These are phyloP conservation scores for Candida schatavii DNA, from an alignment of 805 yeast species.

Conservation along the genomic window DNA sequence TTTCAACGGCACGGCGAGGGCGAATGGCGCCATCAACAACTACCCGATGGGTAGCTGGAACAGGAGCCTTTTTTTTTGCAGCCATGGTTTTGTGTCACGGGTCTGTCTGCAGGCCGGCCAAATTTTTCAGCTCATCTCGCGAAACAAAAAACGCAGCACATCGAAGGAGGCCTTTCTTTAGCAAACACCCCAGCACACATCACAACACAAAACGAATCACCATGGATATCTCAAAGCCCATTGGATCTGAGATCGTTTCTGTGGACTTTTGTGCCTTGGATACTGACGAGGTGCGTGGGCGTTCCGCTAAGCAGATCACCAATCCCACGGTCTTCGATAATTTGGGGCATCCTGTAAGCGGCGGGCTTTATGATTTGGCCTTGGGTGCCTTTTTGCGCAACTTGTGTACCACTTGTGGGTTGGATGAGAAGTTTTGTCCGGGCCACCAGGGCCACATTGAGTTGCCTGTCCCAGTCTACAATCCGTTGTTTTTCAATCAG, in stretches of 20 bases:
- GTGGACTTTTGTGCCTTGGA: slow-evolving; percentile 89
- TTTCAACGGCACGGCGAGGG: no score
- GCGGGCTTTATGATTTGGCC: slow-evolving; percentile 93
- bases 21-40: no score
- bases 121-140: no score
- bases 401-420: slow-evolving; percentile 92
- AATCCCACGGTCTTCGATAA: slow-evolving; percentile 95
- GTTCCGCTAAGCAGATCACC: slow-evolving; percentile 93
- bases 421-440: slow-evolving; percentile 91
- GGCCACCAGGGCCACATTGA: slow-evolving; percentile 99
- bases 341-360: slow-evolving; percentile 90
- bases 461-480: slow-evolving; percentile 92
- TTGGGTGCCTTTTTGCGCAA: slow-evolving; percentile 90
- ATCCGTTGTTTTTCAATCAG: slow-evolving; percentile 91
- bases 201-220: slow-evolving; percentile 5
- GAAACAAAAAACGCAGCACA: no score
- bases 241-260: slow-evolving; percentile 88
- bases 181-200: no score
- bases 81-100: no score
- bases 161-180: no score
- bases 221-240: slow-evolving; percentile 97
- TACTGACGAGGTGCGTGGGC: slow-evolving; percentile 74
- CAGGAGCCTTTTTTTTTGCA: no score
- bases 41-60: no score
- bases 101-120: no score